These are phyloP conservation scores for Lodderomyces parapsilosis DNA, from an alignment of 1,139 yeast species.

Conservation along the genomic window DNA sequence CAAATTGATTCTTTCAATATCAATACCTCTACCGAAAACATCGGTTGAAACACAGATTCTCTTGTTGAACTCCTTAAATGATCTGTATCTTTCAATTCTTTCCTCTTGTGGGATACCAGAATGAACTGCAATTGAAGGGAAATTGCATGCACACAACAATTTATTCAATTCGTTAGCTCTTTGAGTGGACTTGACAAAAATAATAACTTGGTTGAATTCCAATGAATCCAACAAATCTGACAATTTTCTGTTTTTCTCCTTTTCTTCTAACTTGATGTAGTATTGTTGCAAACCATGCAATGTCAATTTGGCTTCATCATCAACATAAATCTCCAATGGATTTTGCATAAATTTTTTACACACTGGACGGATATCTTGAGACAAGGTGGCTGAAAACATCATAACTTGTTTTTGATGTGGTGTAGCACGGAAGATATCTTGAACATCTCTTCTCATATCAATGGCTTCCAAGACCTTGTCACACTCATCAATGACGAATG, in stretches of 20 bases:
- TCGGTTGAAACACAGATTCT: constrained; percentile 98
- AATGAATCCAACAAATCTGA: constrained; percentile 90
- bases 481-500: constrained; percentile 97
- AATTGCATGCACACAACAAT: constrained; percentile 86
- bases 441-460: constrained; percentile 98
- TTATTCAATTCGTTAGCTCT: constrained; percentile 93
- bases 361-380: constrained; percentile 92
- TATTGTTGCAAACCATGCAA: constrained; percentile 98
- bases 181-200: constrained; percentile 87
- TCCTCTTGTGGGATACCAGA: constrained; percentile 96
- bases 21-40: constrained; percentile 99
- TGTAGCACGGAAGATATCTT: constrained; percentile 95
- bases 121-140: constrained; percentile 97
- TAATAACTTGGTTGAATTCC: constrained; percentile 97
- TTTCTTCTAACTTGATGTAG: constrained; percentile 84
- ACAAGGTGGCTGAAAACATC: constrained; percentile 98
- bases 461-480: constrained; percentile 92
- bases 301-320: constrained; percentile 96
- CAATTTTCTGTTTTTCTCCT: constrained; percentile 90
- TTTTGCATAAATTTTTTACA: constrained; percentile 98
- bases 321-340: constrained; percentile 96
- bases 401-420: constrained; percentile 99
- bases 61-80: constrained; percentile 96
- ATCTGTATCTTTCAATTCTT: constrained; percentile 94
- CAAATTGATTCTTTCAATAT: constrained; percentile 96